Evolutionary conservation across 1,284 basidiomycete genomes (phyloP).

Genomic region (Quambalaria eucalypti): DNA sequence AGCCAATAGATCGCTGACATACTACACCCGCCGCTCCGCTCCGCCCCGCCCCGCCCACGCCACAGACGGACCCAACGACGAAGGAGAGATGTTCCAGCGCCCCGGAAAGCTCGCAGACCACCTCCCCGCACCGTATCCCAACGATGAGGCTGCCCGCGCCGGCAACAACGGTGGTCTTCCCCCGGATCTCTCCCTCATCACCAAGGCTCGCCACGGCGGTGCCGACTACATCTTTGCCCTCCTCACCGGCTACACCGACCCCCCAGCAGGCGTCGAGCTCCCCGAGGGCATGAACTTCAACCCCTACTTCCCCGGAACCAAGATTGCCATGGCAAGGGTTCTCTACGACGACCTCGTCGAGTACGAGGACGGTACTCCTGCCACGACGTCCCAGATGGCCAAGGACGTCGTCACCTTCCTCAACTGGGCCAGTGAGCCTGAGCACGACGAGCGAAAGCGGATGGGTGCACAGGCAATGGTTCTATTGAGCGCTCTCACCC

Average conservation of each 20-base stretch:
- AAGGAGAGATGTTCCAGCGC: slow-evolving; percentile 96
- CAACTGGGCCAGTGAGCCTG: slow-evolving; percentile 65
- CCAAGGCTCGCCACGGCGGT: slow-evolving; percentile 95
- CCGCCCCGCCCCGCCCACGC: neutral
- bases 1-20: neutral
- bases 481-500: slow-evolving; percentile 28
- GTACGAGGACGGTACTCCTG: slow-evolving; percentile 65
- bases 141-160: slow-evolving; percentile 93
- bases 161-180: slow-evolving; percentile 90
- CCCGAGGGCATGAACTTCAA: slow-evolving; percentile 56
- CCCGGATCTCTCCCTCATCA: slow-evolving; percentile 91
- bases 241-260: slow-evolving; percentile 91
- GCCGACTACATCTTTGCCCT: slow-evolving; percentile 95
- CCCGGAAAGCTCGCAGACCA: slow-evolving; percentile 97
- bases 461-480: slow-evolving; percentile 59
- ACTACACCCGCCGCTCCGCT: neutral
- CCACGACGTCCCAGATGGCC: slow-evolving; percentile 97
- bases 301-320: slow-evolving; percentile 51
- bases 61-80: slow-evolving; percentile 61
- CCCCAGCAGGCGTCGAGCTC: slow-evolving; percentile 90
- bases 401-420: slow-evolving; percentile 50
- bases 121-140: slow-evolving; percentile 89
- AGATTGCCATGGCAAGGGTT: slow-evolving; percentile 95
- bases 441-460: slow-evolving; percentile 96
- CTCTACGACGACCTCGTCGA: slow-evolving; percentile 66